phyloP scores from a whole-genome alignment of 2,329 filamentous ascomycete species.

The Claviceps digitariae region DNA sequence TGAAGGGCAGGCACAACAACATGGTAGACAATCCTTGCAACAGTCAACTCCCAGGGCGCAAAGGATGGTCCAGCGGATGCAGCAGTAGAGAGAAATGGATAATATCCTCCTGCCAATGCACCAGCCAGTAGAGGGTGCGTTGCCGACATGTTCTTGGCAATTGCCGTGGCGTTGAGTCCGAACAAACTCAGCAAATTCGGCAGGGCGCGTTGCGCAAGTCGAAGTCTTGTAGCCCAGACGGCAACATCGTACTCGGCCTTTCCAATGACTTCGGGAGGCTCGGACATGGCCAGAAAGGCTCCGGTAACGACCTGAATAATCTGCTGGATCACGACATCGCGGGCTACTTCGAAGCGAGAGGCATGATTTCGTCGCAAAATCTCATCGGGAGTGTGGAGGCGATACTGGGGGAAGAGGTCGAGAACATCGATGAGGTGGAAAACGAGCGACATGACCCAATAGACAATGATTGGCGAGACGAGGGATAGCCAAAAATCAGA shows the following conservation, averaged over 20 bases:
- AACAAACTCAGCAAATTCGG: slow-evolving; percentile 56
- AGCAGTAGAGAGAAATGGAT: slow-evolving; percentile 52
- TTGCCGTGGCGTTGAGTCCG: slow-evolving; percentile 60
- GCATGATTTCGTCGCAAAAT: slow-evolving; percentile 79
- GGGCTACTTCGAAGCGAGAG: slow-evolving; percentile 68
- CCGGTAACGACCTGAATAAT: slow-evolving; percentile 70
- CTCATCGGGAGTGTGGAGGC: slow-evolving; percentile 88
- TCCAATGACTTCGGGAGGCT: slow-evolving; percentile 60
- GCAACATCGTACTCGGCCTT: slow-evolving; percentile 77
- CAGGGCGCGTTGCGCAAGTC: slow-evolving; percentile 65
- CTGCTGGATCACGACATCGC: slow-evolving; percentile 87
- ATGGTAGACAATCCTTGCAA: slow-evolving; percentile 71
- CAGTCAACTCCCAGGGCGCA: slow-evolving; percentile 64
- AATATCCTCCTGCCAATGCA: slow-evolving; percentile 65
- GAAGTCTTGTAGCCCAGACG: slow-evolving; percentile 74
- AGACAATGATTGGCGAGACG: slow-evolving; percentile 64
- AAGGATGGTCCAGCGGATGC: slow-evolving; percentile 56
- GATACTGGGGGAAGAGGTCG: slow-evolving; percentile 81
- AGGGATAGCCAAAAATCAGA: slow-evolving; percentile 72
- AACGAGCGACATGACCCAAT: slow-evolving; percentile 75
- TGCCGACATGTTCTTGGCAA: slow-evolving; percentile 62
- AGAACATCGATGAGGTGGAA: slow-evolving; percentile 81
- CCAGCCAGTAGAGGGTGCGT: slow-evolving; percentile 64
- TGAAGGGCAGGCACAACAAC: slow-evolving; percentile 62
- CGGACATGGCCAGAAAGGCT: slow-evolving; percentile 52